phyloP scores from a whole-genome alignment of 2,329 filamentous ascomycete species.

The Alternaria novae-zelandiae region DNA sequence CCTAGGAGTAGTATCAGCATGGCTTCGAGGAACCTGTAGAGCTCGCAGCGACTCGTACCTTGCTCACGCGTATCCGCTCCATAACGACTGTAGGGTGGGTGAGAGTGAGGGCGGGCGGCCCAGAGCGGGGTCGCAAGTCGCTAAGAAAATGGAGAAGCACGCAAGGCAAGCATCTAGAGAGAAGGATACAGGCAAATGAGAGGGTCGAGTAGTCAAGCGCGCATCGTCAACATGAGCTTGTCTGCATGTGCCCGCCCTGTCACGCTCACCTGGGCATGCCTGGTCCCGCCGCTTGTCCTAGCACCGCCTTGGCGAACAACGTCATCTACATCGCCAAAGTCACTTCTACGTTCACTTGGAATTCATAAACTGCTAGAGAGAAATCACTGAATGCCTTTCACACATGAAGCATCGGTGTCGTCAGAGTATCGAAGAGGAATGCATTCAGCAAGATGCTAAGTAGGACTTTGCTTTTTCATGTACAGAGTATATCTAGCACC shows the following conservation, averaged over 20 bases:
- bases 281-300: constrained; percentile 27
- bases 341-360: neutral
- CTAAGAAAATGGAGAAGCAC: constrained; percentile 6
- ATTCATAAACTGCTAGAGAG: too few species aligned
- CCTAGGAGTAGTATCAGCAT: constrained; percentile 43
- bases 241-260: constrained; percentile 30
- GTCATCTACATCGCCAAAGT: constrained; percentile 14
- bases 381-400: neutral
- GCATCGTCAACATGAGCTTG: constrained; percentile 25
- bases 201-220: constrained; percentile 8
- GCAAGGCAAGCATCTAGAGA: constrained; percentile 6
- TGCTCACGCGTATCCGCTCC: constrained; percentile 57
- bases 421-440: neutral
- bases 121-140: constrained; percentile 1
- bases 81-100: constrained; percentile 28
- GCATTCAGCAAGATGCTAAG: neutral
- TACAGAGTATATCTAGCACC: neutral
- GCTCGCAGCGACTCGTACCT: constrained; percentile 39
- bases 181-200: neutral
- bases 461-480: neutral
- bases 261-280: constrained; percentile 25
- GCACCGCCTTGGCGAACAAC: constrained; percentile 25
- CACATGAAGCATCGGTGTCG: neutral
- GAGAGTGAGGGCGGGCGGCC: neutral
- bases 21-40: neutral